Evolutionary conservation across 257 asterid genomes (phyloP).

Genomic region (Solanum raphanifolium): DNA sequence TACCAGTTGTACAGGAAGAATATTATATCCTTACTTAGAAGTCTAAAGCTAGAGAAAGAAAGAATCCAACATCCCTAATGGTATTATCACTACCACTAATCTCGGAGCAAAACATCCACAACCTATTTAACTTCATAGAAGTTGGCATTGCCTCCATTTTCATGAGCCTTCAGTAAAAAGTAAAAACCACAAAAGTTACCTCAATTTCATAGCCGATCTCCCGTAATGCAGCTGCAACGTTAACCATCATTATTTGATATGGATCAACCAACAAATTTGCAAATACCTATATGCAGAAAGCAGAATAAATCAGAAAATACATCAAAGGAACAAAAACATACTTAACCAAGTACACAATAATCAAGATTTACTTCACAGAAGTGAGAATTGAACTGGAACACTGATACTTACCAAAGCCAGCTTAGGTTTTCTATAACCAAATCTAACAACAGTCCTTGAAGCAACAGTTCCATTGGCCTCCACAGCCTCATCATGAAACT

Average conservation of each 20-base stretch:
- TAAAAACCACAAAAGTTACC: constrained; percentile 30
- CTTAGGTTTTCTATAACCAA: constrained; percentile 57
- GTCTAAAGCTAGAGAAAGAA: background rate
- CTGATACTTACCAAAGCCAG: constrained; percentile 60
- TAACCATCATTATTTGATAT: constrained; percentile 75
- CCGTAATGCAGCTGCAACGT: constrained; percentile 61
- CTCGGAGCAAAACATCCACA: background rate
- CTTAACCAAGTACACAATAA: background rate
- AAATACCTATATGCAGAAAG: constrained; percentile 49
- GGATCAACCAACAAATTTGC: constrained; percentile 72
- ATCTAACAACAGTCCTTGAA: constrained; percentile 36
- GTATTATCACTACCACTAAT: background rate
- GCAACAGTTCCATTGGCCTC: constrained; percentile 27
- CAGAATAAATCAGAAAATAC: background rate
- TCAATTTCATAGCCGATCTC: constrained; percentile 78
- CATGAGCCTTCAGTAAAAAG: background rate
- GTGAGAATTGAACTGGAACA: background rate
- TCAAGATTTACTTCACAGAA: background rate
- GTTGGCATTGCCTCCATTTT: background rate
- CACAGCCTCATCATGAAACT: constrained; percentile 34
- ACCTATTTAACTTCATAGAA: background rate
- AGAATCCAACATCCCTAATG: background rate
- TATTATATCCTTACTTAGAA: background rate
- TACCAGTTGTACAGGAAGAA: background rate
- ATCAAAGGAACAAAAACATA: background rate